Evolutionary conservation across 306 rosid species (phyloP).

Genomic region (Quercus alba): DNA sequence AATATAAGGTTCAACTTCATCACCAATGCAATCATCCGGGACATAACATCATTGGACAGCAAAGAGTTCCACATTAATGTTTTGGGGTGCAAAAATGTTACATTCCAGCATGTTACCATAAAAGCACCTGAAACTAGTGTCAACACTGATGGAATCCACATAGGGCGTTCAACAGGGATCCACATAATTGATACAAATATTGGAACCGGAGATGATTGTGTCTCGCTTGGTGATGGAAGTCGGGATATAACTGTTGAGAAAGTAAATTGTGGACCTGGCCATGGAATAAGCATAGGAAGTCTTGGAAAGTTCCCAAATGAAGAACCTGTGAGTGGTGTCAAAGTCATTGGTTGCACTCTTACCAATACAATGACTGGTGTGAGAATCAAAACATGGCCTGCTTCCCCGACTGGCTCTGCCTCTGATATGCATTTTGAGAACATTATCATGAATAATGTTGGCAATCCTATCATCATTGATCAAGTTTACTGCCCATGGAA

Average conservation of each 20-base stretch:
- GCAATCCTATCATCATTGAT: conserved; percentile 36
- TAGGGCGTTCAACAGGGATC: conserved; percentile 41
- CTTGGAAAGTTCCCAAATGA: conserved; percentile 33
- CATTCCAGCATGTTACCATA: conserved; percentile 22
- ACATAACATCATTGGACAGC: conserved; percentile 31
- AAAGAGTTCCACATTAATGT: conserved; percentile 43
- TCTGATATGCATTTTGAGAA: conserved; percentile 35
- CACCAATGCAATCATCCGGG: conserved; percentile 21
- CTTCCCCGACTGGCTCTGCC: background rate
- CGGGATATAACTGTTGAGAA: background rate
- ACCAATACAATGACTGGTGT: conserved; percentile 32
- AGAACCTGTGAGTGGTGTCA: conserved; percentile 15
- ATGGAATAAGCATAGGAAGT: conserved; percentile 50
- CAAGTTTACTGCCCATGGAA: conserved; percentile 59
- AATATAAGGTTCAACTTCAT: conserved; percentile 35
- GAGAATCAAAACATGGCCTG: conserved; percentile 52
- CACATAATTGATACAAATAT: conserved; percentile 23
- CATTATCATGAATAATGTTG: conserved; percentile 37
- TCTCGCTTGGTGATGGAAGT: conserved; percentile 50
- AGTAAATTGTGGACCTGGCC: conserved; percentile 49
- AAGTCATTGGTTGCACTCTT: conserved; percentile 30
- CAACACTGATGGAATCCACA: conserved; percentile 53
- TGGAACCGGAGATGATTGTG: conserved; percentile 49
- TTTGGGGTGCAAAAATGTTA: conserved; percentile 26
- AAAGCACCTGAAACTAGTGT: conserved; percentile 29